Evolutionary conservation across 106 monocot genomes (phyloP).

Genomic region (Posidonia australis): DNA sequence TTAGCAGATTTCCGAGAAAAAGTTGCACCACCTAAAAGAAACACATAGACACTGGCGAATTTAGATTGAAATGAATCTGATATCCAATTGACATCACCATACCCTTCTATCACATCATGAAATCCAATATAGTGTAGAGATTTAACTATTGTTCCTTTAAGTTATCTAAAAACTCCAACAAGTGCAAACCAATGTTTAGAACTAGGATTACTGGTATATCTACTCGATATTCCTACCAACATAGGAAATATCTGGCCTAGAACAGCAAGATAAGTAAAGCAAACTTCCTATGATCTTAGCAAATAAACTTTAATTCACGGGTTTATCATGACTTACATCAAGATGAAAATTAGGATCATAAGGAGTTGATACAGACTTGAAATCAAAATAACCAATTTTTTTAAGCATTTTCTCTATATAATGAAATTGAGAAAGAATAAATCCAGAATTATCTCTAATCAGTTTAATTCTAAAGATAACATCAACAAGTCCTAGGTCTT

Average conservation of each 20-base stretch:
- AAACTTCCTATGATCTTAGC: slow-evolving; percentile 15
- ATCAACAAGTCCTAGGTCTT: slow-evolving; percentile 3
- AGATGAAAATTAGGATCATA: slow-evolving; percentile 7
- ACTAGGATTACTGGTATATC: slow-evolving; percentile 5
- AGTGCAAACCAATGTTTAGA: too few species aligned
- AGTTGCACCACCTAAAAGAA: neutral
- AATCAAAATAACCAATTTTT: slow-evolving; percentile 1
- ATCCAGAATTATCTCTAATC: neutral
- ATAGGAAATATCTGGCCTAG: slow-evolving; percentile 8
- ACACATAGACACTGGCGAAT: slow-evolving; percentile 6
- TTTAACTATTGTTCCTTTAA: too few species aligned
- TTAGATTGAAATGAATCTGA: too few species aligned
- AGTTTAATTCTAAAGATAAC: neutral
- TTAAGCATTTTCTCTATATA: slow-evolving; percentile 6
- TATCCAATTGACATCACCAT: too few species aligned
- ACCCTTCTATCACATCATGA: too few species aligned
- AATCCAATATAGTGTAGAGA: too few species aligned
- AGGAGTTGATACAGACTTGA: neutral
- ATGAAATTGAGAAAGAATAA: slow-evolving; percentile 1
- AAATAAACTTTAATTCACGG: neutral
- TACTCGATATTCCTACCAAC: slow-evolving; percentile 11
- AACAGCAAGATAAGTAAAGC: slow-evolving; percentile 2
- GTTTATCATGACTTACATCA: neutral
- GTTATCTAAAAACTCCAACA: too few species aligned
- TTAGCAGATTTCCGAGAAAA: slow-evolving; percentile 7